Percentiles rank a stretch among this genome's conserved stretches.
Evolutionary conservation across 2,329 filamentous ascomycete genomes (phyloP).

Genomic region (Diaporthe velutina): DNA sequence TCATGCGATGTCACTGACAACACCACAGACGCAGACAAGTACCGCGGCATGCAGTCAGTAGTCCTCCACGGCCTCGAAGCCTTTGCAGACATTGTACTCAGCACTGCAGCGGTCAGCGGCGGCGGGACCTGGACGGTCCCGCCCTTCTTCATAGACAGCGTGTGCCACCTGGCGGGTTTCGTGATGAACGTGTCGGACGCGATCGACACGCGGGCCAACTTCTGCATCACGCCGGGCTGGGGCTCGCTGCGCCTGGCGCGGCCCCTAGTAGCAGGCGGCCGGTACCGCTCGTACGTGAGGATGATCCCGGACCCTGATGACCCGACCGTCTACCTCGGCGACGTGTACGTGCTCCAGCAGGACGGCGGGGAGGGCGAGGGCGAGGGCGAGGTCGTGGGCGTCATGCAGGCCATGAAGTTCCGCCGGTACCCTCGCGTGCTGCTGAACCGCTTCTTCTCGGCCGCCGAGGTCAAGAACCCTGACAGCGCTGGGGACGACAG

Average conservation of each 20-base stretch:
- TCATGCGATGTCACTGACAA: too few relatives aligned
- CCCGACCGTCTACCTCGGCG: neutral
- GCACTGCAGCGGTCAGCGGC: neutral
- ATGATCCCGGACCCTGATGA: neutral
- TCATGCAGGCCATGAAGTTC: slow-evolving; percentile 2
- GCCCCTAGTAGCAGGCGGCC: neutral
- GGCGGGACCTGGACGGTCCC: neutral
- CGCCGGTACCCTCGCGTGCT: neutral
- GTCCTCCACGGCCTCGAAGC: slow-evolving; percentile 7
- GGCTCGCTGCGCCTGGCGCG: slow-evolving; percentile 7
- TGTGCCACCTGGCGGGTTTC: neutral
- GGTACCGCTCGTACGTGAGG: neutral
- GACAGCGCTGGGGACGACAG: too few relatives aligned
- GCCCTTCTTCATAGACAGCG: slow-evolving; percentile 8
- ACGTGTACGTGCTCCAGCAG: slow-evolving; percentile 6
- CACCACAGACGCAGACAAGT: neutral
- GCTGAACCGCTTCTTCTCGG: neutral
- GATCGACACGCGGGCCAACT: slow-evolving; percentile 4
- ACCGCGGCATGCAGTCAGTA: slow-evolving; percentile 16
- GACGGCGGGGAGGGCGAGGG: neutral
- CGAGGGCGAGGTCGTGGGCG: neutral
- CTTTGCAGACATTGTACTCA: neutral
- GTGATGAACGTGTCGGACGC: neutral
- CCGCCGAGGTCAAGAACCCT: neutral
- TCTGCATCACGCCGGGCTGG: slow-evolving; percentile 22